Base-by-base conservation (phyloP, 306 rosid genomes). In the Sechiopsis laciniata region DNA sequence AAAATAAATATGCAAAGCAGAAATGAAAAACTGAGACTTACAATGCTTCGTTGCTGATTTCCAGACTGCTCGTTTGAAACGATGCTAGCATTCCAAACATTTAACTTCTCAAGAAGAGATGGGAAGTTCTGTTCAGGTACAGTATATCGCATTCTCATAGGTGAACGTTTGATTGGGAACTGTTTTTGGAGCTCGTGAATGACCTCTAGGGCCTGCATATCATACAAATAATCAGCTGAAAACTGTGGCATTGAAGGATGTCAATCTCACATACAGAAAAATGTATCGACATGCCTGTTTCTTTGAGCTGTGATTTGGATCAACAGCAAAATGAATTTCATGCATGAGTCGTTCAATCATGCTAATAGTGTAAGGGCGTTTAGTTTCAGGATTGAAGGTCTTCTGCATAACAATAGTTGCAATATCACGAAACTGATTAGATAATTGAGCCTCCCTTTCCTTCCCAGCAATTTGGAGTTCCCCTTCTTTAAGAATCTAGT, bases 111-210 rank as follows among this genome's bases (percentile, higher is more conserved):
- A 55, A 83, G 50, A 55, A 94, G 96, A 46, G 87, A 62, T 5
- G 85, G 76, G 2, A 72, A 53, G 55, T 84, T 79, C 55, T 85
- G 83, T 75, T 86, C 90, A 24, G 89, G 85, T 53, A 86, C 83
- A 7, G 82, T 75, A 54, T 83, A 84, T 7, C 90, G 87, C 75
- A 90, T 71, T 73, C 87, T 86, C 88, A 94, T 83, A 0, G 98
- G 98, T 16, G 96, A 90, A n/a, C 98, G 85, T 73, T 87, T 94
- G 40, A 94, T 90, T 4, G 98, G 98, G 61, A 84, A 94, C 61
- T 82, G 96, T 88, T 89, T 88, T 59, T 90, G 97, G 77, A 94
- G 98, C 81, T 94, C 98, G n/a, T 94, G 98, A 79, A 94, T 89
- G 57, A 90, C 86, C 81, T 94, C 98, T 46, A 90, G 77, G 14